Evolutionary conservation across 371 early-diverging fungal species (phyloP).

Genomic region (Mucor lusitanicus): DNA sequence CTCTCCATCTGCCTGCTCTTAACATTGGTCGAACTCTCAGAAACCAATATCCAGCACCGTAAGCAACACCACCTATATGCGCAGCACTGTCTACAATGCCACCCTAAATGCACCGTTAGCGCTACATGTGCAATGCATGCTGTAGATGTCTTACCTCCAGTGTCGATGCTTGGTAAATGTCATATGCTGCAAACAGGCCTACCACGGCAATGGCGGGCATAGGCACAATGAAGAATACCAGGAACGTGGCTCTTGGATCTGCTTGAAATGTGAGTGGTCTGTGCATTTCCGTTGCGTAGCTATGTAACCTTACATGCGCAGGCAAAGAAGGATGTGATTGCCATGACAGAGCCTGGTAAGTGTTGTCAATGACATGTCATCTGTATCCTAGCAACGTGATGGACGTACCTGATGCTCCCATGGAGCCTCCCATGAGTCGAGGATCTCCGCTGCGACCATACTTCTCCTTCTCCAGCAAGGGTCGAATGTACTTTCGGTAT

Average conservation of each 20-base stretch:
- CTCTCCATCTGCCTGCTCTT: conserved; percentile 32
- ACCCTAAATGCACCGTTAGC: conserved; percentile 11
- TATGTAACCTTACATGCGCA: conserved; percentile 45
- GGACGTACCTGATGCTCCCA: conserved; percentile 49
- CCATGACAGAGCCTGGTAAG: conserved; percentile 42
- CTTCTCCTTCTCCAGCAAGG: conserved; percentile 25
- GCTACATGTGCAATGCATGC: background rate
- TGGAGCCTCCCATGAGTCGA: conserved; percentile 17
- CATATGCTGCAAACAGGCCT: conserved; percentile 43
- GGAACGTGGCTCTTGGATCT: conserved; percentile 48
- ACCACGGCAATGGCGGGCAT: conserved; percentile 60
- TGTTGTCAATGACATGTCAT: background rate
- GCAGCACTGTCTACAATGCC: conserved; percentile 59
- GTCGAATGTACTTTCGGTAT: conserved; percentile 40
- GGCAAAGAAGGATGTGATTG: conserved; percentile 48
- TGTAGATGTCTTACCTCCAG: conserved; percentile 26
- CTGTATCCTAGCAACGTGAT: background rate
- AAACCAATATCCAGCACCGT: conserved; percentile 60
- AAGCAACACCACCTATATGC: conserved; percentile 59
- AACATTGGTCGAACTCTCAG: conserved; percentile 49
- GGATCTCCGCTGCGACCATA: background rate
- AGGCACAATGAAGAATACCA: conserved; percentile 59
- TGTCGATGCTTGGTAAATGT: conserved; percentile 42
- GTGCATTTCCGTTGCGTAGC: too few relatives aligned
- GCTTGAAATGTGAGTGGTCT: too few relatives aligned